A percentile compares a stretch with the other conserved stretches of the same genome.
These are phyloP conservation scores for Populus pruinosa DNA, from an alignment of 345 rosid genomes.

Conservation along the genomic window DNA sequence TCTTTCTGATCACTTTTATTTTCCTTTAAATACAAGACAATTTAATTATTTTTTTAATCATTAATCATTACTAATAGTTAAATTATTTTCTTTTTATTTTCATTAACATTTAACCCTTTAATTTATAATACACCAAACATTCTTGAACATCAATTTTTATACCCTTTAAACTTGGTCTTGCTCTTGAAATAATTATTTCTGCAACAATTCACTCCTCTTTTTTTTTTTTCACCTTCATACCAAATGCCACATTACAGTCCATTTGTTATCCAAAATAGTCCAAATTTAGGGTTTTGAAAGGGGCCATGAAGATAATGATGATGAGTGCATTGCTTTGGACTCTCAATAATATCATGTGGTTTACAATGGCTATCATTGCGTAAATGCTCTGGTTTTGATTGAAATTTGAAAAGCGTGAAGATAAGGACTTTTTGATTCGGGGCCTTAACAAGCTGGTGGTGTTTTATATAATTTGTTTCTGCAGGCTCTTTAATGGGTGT, in stretches of 20 bases:
- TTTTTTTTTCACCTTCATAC: no score
- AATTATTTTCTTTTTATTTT: no score
- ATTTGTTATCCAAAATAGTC: not conserved
- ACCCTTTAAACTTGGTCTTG: no score
- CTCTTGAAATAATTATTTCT: no score
- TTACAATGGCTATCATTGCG: not conserved
- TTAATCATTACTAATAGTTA: no score
- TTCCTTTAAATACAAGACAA: no score
- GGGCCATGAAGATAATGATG: not conserved
- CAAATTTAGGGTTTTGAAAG: not conserved
- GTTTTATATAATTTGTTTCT: not conserved
- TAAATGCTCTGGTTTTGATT: not conserved
- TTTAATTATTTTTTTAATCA: no score
- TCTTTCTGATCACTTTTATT: no score
- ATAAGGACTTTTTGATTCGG: not conserved
- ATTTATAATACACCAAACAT: no score
- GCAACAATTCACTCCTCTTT: no score
- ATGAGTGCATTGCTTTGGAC: not conserved
- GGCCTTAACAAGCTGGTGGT: not conserved
- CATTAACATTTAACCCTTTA: no score
- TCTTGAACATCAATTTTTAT: no score
- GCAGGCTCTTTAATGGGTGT: constrained; percentile 11
- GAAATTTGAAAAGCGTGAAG: not conserved
- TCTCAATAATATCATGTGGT: not conserved
- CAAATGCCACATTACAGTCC: not conserved